Conservation (phyloP, 257 asterid genomes). For the Mitragyna speciosa region DNA sequence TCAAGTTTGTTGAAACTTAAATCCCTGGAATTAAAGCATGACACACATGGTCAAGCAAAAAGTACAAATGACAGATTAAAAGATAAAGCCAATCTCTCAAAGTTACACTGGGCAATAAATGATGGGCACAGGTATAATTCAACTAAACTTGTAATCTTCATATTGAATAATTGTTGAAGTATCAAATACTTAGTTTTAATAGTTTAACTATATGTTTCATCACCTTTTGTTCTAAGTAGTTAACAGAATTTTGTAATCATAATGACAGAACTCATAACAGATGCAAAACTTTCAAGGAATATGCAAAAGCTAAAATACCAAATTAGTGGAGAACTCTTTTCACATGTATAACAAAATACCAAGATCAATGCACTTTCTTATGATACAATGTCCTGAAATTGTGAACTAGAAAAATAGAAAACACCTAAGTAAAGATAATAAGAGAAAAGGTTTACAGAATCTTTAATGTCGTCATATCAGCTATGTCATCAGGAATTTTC, state of each 20-base stretch:
- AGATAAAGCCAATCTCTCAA: neutral
- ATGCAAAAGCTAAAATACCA: no score
- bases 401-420: neutral
- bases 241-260: neutral
- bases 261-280: no score
- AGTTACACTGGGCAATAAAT: neutral
- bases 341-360: neutral
- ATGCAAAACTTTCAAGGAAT: no score
- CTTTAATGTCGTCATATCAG: conserved; percentile 24
- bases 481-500: conserved; percentile 36
- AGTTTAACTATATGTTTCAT: neutral
- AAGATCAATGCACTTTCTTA: no score
- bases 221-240: neutral
- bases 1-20: conserved; percentile 58
- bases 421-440: neutral
- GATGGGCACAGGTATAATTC: neutral
- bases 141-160: neutral
- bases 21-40: conserved; percentile 41
- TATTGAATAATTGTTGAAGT: neutral
- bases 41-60: neutral
- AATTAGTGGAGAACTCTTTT: neutral
- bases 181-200: no score
- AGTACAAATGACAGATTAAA: neutral
- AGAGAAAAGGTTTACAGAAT: conserved; percentile 32
- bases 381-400: neutral